Percentiles rank a stretch among this genome's conserved stretches.
phyloP scores from a whole-genome alignment of 345 rosid species.

The Luvunga scandens region DNA sequence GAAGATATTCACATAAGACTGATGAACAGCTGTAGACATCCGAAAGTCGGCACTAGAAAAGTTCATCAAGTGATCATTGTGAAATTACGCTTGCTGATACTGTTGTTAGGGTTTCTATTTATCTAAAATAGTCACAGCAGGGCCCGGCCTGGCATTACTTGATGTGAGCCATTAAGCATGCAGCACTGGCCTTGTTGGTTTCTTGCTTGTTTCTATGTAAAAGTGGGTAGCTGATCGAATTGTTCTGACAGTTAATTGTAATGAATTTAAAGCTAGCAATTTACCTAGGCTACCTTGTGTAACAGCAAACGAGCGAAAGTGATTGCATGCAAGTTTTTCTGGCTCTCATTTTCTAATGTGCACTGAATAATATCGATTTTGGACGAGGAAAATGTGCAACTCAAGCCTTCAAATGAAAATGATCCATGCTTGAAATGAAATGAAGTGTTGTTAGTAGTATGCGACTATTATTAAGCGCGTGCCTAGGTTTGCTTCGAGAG shows the following conservation, averaged over 20 bases:
- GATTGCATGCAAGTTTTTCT: background rate
- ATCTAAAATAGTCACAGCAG: constrained; percentile 1
- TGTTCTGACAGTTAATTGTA: constrained; percentile 7
- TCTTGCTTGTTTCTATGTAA: constrained; percentile 11
- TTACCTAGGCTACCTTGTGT: too few species aligned
- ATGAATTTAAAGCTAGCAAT: too few species aligned
- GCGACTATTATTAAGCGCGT: too few species aligned
- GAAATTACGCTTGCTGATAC: background rate
- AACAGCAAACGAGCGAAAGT: too few species aligned
- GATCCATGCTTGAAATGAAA: too few species aligned
- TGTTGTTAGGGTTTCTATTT: background rate
- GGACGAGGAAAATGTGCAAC: too few species aligned
- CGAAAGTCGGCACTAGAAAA: background rate
- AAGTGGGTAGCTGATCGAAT: constrained; percentile 4
- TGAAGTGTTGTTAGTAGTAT: too few species aligned
- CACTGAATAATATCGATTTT: background rate
- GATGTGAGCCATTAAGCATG: background rate
- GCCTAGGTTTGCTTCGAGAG: too few species aligned
- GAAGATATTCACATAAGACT: background rate
- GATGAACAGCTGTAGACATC: background rate
- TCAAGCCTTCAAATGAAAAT: too few species aligned
- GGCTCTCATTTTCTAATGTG: background rate
- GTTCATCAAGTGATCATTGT: background rate
- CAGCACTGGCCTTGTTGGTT: constrained; percentile 2
- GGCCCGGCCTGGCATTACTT: background rate